Evolutionary conservation across 306 rosid species (phyloP).

Genomic region (Glycine soja): DNA sequence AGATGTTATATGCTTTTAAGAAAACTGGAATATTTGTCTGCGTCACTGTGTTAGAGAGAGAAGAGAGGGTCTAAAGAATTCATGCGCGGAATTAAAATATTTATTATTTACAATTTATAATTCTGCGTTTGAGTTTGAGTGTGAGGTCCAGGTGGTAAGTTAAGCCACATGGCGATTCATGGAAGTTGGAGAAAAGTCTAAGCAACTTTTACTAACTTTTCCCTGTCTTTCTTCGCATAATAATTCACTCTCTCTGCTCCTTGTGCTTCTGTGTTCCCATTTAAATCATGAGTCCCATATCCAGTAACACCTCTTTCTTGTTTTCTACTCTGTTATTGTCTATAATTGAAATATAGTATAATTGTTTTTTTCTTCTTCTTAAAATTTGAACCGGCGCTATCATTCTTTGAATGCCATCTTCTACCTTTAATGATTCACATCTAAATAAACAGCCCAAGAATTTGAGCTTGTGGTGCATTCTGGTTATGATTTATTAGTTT

Average conservation of each 20-base stretch:
- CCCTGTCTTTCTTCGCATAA: constrained; percentile 10
- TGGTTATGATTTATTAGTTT: not conserved
- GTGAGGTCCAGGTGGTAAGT: constrained; percentile 37
- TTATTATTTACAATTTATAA: constrained; percentile 2
- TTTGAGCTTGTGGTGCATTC: not conserved
- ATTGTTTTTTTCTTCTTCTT: not conserved
- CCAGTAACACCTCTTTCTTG: constrained; percentile 4
- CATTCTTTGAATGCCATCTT: not conserved
- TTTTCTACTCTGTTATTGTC: not conserved
- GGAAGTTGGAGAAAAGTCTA: constrained; percentile 60
- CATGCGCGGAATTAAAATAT: constrained; percentile 54
- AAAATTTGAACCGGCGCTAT: not conserved
- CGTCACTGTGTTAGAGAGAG: constrained; percentile 17
- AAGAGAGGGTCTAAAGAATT: not conserved
- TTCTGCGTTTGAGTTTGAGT: not conserved
- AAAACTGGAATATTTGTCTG: constrained; percentile 55
- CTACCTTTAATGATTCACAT: constrained; percentile 5
- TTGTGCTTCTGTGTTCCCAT: constrained; percentile 31
- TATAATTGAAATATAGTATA: not conserved
- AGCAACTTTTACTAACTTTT: constrained; percentile 53
- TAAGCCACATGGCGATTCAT: constrained; percentile 57
- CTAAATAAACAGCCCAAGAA: not conserved
- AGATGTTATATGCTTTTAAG: constrained; percentile 69
- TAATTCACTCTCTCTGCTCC: constrained; percentile 24
- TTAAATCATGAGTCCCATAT: constrained; percentile 49